phyloP scores from a whole-genome alignment of 2,329 filamentous ascomycete genomes.

The Thielaviopsis euricoi region DNA sequence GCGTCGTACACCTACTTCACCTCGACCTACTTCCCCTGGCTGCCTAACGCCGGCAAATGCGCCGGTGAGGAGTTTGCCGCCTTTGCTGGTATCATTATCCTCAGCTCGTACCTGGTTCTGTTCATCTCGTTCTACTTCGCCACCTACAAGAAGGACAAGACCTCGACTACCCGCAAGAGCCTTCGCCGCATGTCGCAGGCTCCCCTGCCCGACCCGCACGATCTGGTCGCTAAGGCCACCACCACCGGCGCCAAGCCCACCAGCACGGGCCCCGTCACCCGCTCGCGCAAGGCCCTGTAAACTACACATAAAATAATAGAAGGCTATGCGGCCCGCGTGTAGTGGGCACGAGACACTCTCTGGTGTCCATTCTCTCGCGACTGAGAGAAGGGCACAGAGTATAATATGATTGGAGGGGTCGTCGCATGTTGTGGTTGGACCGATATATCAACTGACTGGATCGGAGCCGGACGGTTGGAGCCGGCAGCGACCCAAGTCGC shows the following conservation, averaged over 20 bases:
- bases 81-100: conserved; percentile 76
- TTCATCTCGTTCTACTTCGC: conserved; percentile 99
- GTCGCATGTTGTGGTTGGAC: not conserved
- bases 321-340: not conserved
- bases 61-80: conserved; percentile 95
- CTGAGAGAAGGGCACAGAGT: not conserved
- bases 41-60: conserved; percentile 73
- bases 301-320: not conserved
- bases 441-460: not conserved
- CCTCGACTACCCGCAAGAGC: conserved; percentile 62
- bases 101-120: conserved; percentile 88
- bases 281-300: conserved; percentile 48
- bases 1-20: conserved; percentile 98
- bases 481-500: not conserved
- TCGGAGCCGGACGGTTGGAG: not conserved
- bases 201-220: conserved; percentile 66
- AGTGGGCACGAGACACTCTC: not conserved
- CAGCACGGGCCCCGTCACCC: conserved; percentile 42
- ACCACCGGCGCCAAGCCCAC: conserved; percentile 29
- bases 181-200: conserved; percentile 49
- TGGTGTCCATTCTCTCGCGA: not conserved
- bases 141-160: conserved; percentile 84
- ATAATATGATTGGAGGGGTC: not conserved
- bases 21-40: conserved; percentile 69
- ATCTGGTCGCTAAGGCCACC: conserved; percentile 23